These are phyloP conservation scores for Pyrrhoderma noxium DNA, from an alignment of 1,284 basidiomycete genomes.

Conservation along the genomic window DNA sequence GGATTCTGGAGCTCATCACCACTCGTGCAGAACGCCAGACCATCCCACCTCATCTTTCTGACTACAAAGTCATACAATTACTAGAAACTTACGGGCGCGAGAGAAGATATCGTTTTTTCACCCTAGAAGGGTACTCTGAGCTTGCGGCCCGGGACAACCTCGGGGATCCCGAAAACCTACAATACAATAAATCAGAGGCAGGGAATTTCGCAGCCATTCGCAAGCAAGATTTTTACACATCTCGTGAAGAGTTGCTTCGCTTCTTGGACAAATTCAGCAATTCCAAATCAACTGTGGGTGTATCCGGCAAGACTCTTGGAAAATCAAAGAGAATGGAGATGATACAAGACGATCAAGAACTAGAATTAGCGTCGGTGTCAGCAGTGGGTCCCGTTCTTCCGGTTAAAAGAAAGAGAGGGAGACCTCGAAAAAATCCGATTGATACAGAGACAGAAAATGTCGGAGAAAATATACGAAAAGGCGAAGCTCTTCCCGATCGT, in stretches of 20 bases:
- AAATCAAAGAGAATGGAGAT: slow-evolving; percentile 14
- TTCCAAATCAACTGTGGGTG: slow-evolving; percentile 12
- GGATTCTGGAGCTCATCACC: slow-evolving; percentile 73
- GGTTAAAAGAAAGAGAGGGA: slow-evolving; percentile 27
- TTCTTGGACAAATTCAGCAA: slow-evolving; percentile 36
- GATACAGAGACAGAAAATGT: slow-evolving; percentile 5
- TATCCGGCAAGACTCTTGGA: slow-evolving; percentile 23
- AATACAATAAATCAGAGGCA: slow-evolving; percentile 38
- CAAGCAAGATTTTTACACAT: slow-evolving; percentile 46
- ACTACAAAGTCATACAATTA: slow-evolving; percentile 58
- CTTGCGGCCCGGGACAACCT: slow-evolving; percentile 53
- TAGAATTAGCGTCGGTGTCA: slow-evolving; percentile 21
- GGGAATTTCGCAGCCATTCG: slow-evolving; percentile 46
- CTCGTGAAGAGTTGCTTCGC: slow-evolving; percentile 31
- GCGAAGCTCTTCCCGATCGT: too few relatives aligned
- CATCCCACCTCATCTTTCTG: slow-evolving; percentile 61
- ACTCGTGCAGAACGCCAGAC: slow-evolving; percentile 53
- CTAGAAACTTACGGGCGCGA: slow-evolving; percentile 76
- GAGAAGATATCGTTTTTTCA: slow-evolving; percentile 74
- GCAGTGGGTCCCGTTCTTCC: slow-evolving; percentile 21
- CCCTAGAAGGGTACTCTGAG: slow-evolving; percentile 48
- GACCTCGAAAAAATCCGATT: slow-evolving; percentile 26
- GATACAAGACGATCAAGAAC: not conserved
- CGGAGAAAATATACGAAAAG: slow-evolving; percentile 5
- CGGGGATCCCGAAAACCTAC: slow-evolving; percentile 38